Base-by-base conservation (phyloP, 2,329 filamentous ascomycete genomes). In the Teratosphaeriaceae sp. region DNA sequence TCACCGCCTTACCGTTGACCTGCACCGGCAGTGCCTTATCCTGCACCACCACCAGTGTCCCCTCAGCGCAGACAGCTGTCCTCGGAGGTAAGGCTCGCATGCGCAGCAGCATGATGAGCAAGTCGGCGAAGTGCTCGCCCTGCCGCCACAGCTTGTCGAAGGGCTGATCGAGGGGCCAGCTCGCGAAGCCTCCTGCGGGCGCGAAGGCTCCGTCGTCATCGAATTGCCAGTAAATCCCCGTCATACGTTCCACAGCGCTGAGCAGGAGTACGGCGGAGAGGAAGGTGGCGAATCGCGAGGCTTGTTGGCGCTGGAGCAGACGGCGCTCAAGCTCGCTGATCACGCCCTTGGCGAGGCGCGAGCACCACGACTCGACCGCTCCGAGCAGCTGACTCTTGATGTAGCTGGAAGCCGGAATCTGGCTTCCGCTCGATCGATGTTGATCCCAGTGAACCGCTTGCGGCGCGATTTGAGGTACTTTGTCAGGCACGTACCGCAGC, bases 311-410 rank as follows among this genome's bases (percentile, higher is more conserved):
- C 51, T 78, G 75, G 6, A 80, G 65, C 3, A 80, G 62, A n/a
- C 76, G 70, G 15, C 75, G 71, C 54, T 81, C 78, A 1, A 80
- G 66, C 45, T 79, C 76, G 47, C 76, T 77, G 68, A 80, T 73
- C 24, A 79, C 70, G 8, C 63, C 63, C 42, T 75, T 77, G 50
- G 71, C 71, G 5, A 79, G 62, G 40, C 66, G 65, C 12, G 69
- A 65, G 26, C 75, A 74, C 21, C 73, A 70, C 50, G 74, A 74
- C 53, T 80, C 77, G 15, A 71, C 67, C 1, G 70, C 74, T 3
- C 74, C 72, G 37, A 74, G 70, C 35, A 80, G 61, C 55, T 80
- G 77, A 40, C 68, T 65, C 49, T 64, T 70, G 46, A 80, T 70
- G 3, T 78, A 61, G 1, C 62, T 57, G 48, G 75, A 72, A 2